Conservation (phyloP, 305 asterid species). For the Fraxinus platypoda region DNA sequence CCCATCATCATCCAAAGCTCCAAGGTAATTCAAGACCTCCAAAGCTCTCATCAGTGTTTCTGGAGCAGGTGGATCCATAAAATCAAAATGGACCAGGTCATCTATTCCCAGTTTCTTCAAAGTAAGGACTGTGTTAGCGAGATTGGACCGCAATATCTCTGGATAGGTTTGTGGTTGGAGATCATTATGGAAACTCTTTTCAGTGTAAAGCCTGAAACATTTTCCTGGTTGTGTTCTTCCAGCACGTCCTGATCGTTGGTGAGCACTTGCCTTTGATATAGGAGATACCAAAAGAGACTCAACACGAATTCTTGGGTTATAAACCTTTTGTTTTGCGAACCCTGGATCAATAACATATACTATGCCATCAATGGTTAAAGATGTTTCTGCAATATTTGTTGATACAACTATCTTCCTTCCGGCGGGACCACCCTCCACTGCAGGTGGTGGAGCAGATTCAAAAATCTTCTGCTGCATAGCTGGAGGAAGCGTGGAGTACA, state of each 20-base stretch:
- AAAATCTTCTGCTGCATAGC: conserved; percentile 98
- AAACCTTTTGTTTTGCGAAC: conserved; percentile 86
- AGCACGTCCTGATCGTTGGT: conserved; percentile 98
- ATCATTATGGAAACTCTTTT: conserved; percentile 79
- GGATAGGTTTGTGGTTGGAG: conserved; percentile 95
- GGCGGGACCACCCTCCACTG: conserved; percentile 79
- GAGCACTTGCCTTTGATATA: conserved; percentile 98
- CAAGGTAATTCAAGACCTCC: conserved; percentile 89
- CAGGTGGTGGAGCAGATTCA: conserved; percentile 92
- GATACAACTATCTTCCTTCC: conserved; percentile 98
- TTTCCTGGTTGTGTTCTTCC: conserved; percentile 99
- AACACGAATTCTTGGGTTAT: conserved; percentile 87
- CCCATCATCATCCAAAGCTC: conserved; percentile 96
- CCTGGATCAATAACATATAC: conserved; percentile 98
- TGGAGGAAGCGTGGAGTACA: conserved; percentile 94
- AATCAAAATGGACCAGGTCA: conserved; percentile 92
- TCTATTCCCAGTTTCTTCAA: conserved; percentile 88
- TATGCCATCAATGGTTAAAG: conserved; percentile 95
- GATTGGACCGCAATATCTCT: conserved; percentile 84
- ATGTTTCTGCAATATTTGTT: conserved; percentile 95
- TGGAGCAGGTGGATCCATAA: conserved; percentile 99
- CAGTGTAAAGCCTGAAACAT: conserved; percentile 93
- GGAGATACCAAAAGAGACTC: conserved; percentile 97
- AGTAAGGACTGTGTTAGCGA: conserved; percentile 87
- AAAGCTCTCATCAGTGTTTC: conserved; percentile 94